Evolutionary conservation across 805 yeast species (phyloP).

Genomic region (Hanseniaspora clermontiae): DNA sequence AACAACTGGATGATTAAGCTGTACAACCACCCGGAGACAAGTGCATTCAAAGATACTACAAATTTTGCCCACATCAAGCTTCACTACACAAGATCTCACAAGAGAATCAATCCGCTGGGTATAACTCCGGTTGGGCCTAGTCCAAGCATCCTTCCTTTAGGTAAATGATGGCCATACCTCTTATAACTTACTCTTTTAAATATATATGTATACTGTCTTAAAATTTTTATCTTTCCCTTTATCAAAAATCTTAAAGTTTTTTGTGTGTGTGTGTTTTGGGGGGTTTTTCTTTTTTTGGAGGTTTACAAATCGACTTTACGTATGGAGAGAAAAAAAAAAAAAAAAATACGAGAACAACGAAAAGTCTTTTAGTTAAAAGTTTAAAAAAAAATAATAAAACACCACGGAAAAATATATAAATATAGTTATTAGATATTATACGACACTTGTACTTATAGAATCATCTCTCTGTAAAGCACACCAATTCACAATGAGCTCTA

Average conservation of each 20-base stretch:
- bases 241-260: too few species aligned
- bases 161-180: not conserved
- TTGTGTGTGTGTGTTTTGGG: too few species aligned
- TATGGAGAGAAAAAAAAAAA: not conserved
- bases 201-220: too few species aligned
- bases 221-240: too few species aligned
- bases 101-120: constrained; percentile 63
- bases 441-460: not conserved
- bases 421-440: not conserved
- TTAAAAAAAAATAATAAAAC: not conserved
- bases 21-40: constrained; percentile 51
- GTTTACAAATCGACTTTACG: too few species aligned
- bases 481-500: not conserved
- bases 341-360: too few species aligned
- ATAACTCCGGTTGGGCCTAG: constrained; percentile 84
- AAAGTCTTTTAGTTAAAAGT: not conserved
- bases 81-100: constrained; percentile 82
- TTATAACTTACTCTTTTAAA: too few species aligned
- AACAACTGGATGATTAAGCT: constrained; percentile 71
- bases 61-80: constrained; percentile 80
- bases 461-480: too few species aligned
- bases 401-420: too few species aligned
- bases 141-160: constrained; percentile 50
- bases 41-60: constrained; percentile 66
- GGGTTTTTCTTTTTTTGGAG: too few species aligned